Evolutionary conservation across 1,284 basidiomycete genomes (phyloP), one percentile per base, ranked within the genome.

Genomic region (Porodaedalea pini): DNA sequence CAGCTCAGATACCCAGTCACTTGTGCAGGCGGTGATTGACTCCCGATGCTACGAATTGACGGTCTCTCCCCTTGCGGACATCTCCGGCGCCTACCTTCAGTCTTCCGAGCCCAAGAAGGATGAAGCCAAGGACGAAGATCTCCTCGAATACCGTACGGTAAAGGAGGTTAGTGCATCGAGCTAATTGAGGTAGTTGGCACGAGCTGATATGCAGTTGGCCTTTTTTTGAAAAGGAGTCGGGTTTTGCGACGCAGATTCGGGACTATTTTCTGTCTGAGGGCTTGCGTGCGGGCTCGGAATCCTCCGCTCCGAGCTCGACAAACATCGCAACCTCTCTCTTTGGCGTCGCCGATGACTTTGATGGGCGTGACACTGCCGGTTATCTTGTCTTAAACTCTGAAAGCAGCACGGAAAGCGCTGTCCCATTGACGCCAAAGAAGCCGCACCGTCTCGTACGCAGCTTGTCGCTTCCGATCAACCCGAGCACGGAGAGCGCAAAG

Each of bases 11-110:
- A 48, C 23, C 34, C 8, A 51, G 27, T n/a, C 21, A 21, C 3
- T 55, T 37, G 56, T 51, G 17, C 51, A 57, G 57, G 58, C 56
- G 54, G 58, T 54, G 50, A 77, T 81, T 45, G 76, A 83, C 61
- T 75, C 82, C 40, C 75, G 77, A 40, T 84, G 83, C 68, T 81
- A 83, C 64, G 83, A 85, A 60, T 64, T 85, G 58, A 86, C 84
- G 1, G 83, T 86, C 56, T 71, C 75, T 52, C 84, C 83, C 32
- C 67, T 86, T 61, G 83, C 83, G 17, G 83, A 86, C 65, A 76
- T 86, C 49, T 81, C 82, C 1, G 73, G 76, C 62, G 81, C 83
- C 0, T 83, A 77, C 61, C 34, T 57, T 21, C 59, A 61, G 37
- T 54, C 56, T 23, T 51, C 54, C n/a, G 78, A 74, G 32, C 53